Conservation (phyloP, 768 basidiomycete species). For the Grammothele lineata region DNA sequence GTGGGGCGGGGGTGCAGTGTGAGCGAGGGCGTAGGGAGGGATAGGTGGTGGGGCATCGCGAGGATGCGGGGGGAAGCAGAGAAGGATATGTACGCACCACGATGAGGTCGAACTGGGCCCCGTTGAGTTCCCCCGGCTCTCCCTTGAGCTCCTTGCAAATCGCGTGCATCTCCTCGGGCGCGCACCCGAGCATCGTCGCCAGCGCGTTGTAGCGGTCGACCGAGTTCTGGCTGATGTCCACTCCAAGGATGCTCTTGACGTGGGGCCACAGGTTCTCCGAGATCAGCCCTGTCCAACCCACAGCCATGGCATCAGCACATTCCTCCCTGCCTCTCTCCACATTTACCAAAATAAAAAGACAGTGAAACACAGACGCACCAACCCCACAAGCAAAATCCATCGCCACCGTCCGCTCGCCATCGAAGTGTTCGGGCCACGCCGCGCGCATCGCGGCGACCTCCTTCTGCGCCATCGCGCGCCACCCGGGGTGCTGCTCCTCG, state of each 20-base stretch:
- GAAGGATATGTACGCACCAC: slow-evolving; percentile 43
- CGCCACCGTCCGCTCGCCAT: slow-evolving; percentile 51
- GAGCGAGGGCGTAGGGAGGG: neutral
- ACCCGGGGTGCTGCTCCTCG: slow-evolving; percentile 9
- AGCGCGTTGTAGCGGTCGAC: slow-evolving; percentile 63
- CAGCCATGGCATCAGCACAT: neutral
- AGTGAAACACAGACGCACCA: no score
- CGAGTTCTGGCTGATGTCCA: slow-evolving; percentile 71
- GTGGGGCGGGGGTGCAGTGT: neutral
- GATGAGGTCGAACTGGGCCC: slow-evolving; percentile 61
- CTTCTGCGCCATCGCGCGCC: slow-evolving; percentile 17
- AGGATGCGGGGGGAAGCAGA: neutral
- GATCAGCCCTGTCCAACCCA: slow-evolving; percentile 46
- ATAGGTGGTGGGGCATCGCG: no score
- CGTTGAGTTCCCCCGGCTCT: slow-evolving; percentile 43
- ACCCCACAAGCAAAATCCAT: slow-evolving; percentile 78
- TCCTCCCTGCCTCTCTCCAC: neutral
- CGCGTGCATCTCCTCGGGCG: slow-evolving; percentile 64
- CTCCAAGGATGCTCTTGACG: slow-evolving; percentile 61
- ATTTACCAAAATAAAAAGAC: no score
- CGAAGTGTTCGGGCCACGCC: slow-evolving; percentile 34
- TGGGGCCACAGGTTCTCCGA: slow-evolving; percentile 61
- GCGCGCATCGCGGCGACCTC: slow-evolving; percentile 28
- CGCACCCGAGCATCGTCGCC: slow-evolving; percentile 57
- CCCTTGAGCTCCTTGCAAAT: slow-evolving; percentile 53